Base-by-base conservation (phyloP, 164 flowering plant species). In the Warburgia ugandensis region DNA sequence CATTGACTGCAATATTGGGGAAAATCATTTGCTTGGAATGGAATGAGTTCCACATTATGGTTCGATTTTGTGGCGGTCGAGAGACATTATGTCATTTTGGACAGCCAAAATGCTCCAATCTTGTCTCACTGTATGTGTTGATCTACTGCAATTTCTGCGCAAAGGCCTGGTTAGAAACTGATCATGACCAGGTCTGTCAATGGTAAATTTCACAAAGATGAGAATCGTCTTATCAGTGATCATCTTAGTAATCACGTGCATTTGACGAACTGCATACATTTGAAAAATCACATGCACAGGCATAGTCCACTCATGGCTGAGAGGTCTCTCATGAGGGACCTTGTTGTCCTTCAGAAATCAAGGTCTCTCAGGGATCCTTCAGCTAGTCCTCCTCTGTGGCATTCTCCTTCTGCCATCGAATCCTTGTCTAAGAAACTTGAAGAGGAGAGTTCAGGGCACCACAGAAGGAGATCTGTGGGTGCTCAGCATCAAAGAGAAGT, bases 231-330 rank as follows among this genome's bases (percentile, higher is more conserved):
- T 55, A 79, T 80, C 32, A 68, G 81, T 52, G 86, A 88, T 68
- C 99, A 94, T 71, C 78, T 94, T 11, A 86, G 89, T 23, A 82
- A 79, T 57, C 97, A 94, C 56, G 83, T 89, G 17, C 96, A 89
- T 69, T 73, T 89, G 68, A 86, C 97, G 1, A 94, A 89, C 55
- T 89, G 97, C 56, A 89, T 84, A 60, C 97, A 94, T 68, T 68
- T 94, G 79, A 94, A 89, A 69, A 89, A 89, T 70, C 96, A 86
- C 57, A 83, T 94, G 94, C 97, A 84, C 54, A 77, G 73, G 68
- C 81, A 81, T 11, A 86, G 92, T 56, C 94, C 99, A 4, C 63
- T 76, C 1, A 57, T 77, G 61, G 69, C 86, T 3, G 96, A 89
- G 51, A 72, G 84, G 65, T 76, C 91, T 11, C 77, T 89, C 19